Evolutionary conservation across 768 basidiomycete genomes (phyloP).

Genomic region (Trametes cubensis): DNA sequence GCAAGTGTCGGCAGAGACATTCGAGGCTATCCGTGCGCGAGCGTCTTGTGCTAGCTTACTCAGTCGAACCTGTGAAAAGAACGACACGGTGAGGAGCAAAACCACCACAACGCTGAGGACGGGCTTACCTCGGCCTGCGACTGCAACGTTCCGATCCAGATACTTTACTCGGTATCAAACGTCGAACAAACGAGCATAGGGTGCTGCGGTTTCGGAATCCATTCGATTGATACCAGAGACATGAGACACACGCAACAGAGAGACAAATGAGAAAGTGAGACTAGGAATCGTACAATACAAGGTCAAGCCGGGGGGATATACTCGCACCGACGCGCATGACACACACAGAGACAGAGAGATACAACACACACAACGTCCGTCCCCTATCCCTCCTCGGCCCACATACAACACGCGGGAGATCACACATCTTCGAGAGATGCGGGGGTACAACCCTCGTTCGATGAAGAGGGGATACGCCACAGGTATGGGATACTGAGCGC

Average conservation of each 20-base stretch:
- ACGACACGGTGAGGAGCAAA: too few relatives aligned
- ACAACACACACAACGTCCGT: constrained; percentile 20
- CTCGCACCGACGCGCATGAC: constrained; percentile 14
- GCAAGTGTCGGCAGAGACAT: too few relatives aligned
- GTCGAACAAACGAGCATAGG: background rate
- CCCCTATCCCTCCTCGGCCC: background rate
- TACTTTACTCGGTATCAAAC: too few relatives aligned
- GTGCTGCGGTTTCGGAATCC: constrained; percentile 1
- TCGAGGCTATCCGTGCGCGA: too few relatives aligned
- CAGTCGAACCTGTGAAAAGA: too few relatives aligned
- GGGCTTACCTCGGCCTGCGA: too few relatives aligned
- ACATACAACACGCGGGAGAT: background rate
- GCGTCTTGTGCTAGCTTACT: too few relatives aligned
- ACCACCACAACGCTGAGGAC: too few relatives aligned
- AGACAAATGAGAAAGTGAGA: constrained; percentile 4
- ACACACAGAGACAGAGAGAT: constrained; percentile 14
- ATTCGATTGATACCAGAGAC: constrained; percentile 7
- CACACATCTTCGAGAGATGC: too few relatives aligned
- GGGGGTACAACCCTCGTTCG: too few relatives aligned
- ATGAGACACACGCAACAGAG: background rate
- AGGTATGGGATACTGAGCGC: constrained; percentile 12
- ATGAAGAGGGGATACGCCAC: background rate
- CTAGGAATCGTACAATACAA: constrained; percentile 25
- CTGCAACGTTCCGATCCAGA: too few relatives aligned
- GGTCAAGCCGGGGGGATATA: constrained; percentile 12